These are phyloP conservation scores for Phytophthora niederhauseri DNA, from an alignment of 352 stramenopile species.

Conservation along the genomic window DNA sequence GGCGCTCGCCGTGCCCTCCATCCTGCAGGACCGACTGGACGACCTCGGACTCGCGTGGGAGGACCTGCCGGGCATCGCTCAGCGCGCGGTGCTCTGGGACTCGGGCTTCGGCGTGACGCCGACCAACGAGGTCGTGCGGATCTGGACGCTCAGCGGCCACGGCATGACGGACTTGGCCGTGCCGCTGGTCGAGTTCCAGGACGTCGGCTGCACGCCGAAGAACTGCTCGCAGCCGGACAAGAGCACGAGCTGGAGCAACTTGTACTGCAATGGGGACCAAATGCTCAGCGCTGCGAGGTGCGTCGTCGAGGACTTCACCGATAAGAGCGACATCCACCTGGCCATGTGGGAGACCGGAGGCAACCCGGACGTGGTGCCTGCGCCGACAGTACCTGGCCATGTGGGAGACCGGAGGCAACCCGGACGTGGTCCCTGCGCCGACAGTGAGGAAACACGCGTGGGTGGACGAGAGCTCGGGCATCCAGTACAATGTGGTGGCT, in stretches of 20 bases:
- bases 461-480: not conserved
- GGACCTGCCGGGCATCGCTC: conserved; percentile 26
- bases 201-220: conserved; percentile 8
- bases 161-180: conserved; percentile 31
- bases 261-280: conserved; percentile 34
- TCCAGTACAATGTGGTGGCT: conserved; percentile 24
- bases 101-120: conserved; percentile 25
- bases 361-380: conserved; percentile 11
- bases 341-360: conserved; percentile 34
- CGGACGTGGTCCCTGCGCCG: conserved; percentile 2
- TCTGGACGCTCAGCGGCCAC: conserved; percentile 22
- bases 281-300: conserved; percentile 39
- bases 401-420: conserved; percentile 30
- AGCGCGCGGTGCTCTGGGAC: conserved; percentile 41
- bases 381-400: conserved; percentile 28
- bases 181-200: conserved; percentile 12
- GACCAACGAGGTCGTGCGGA: conserved; percentile 8
- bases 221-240: conserved; percentile 25
- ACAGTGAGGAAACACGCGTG: conserved; percentile 12
- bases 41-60: conserved; percentile 13
- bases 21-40: conserved; percentile 14
- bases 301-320: conserved; percentile 24
- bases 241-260: conserved; percentile 4
- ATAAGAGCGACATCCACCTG: conserved; percentile 11
- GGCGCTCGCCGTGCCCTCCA: conserved; percentile 3